phyloP scores from a whole-genome alignment of 2,329 filamentous ascomycete genomes.

The Didymella lethalis region DNA sequence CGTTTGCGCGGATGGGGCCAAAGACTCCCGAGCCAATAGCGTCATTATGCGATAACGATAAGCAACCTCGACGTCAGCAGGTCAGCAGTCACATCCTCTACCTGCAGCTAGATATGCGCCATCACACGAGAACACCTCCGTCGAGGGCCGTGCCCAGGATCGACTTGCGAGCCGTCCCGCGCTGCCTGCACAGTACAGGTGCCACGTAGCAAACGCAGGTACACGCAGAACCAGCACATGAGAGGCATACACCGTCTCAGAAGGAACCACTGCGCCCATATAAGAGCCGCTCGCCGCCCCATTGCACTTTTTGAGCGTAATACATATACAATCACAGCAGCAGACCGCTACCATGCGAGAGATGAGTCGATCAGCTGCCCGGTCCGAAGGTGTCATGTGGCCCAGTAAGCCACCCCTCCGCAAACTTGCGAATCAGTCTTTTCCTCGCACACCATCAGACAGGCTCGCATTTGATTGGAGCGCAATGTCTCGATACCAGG shows the following conservation, averaged over 20 bases:
- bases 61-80: constrained; percentile 26
- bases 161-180: constrained; percentile 47
- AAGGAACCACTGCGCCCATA: constrained; percentile 30
- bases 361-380: constrained; percentile 49
- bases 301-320: constrained; percentile 21
- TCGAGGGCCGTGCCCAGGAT: constrained; percentile 44
- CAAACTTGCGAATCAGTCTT: constrained; percentile 48
- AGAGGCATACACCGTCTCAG: constrained; percentile 36
- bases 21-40: constrained; percentile 30
- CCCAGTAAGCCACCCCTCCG: constrained; percentile 48
- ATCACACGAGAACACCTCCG: constrained; percentile 35
- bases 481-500: constrained; percentile 41
- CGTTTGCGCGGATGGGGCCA: constrained; percentile 21
- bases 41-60: constrained; percentile 39
- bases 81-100: constrained; percentile 27
- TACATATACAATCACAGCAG: constrained; percentile 29
- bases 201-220: constrained; percentile 50
- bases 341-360: constrained; percentile 36
- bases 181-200: constrained; percentile 47
- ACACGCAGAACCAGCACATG: constrained; percentile 40
- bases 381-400: constrained; percentile 47
- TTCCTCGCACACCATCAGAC: constrained; percentile 49
- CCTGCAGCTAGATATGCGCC: constrained; percentile 41
- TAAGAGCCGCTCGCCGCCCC: constrained; percentile 34
- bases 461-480: constrained; percentile 42